Base-by-base conservation (phyloP, 306 rosid species). In the Prunus kanzakura region DNA sequence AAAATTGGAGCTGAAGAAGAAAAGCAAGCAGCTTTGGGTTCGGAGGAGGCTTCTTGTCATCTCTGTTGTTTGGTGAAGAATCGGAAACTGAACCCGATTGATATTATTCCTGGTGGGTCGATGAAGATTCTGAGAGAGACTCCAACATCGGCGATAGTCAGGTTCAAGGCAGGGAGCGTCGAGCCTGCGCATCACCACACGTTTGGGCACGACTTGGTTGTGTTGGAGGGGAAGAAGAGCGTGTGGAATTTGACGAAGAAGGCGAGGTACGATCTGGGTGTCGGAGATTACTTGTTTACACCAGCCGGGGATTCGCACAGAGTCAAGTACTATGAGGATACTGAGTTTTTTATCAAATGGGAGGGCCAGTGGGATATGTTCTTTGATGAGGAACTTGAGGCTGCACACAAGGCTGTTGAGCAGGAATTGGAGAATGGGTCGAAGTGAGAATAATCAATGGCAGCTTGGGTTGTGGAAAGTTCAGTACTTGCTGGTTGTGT, bases 181-280 rank as follows among this genome's bases (percentile, higher is more conserved):
- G 98, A 93, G 76, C 98, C 96, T 13, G 98, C 97, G 11, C 98
- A 93, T 32, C 97, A 89, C 82, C 98, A 91, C 65, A 91, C 96
- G 0, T 91, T 89, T 43, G 98, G 98, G 27, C 98, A 93, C 49
- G 98, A 93, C 64, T 71, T 93, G 91, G 92, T 91, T 52, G 98
- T 93, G 74, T 8, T 82, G 3, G 82, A 87, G 69, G 98, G 96
- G 76, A 91, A 78, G 78, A 93, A 93, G 87, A 93, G 87, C 2
- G 97, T 93, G 51, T 93, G 98, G 98, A 93, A 93, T 78, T 14
- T 91, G 67, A 91, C 81, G 11, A 91, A 88, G 76, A 76, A 85
- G 61, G 92, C 87, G 89, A 88, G 87, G 54, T 88, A 81, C 19
- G 96, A 91, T 81, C 76, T 93, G 35, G 74, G 67, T 20, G 89